Conservation (phyloP, 805 yeast species). For the Candida silvicultrix region DNA sequence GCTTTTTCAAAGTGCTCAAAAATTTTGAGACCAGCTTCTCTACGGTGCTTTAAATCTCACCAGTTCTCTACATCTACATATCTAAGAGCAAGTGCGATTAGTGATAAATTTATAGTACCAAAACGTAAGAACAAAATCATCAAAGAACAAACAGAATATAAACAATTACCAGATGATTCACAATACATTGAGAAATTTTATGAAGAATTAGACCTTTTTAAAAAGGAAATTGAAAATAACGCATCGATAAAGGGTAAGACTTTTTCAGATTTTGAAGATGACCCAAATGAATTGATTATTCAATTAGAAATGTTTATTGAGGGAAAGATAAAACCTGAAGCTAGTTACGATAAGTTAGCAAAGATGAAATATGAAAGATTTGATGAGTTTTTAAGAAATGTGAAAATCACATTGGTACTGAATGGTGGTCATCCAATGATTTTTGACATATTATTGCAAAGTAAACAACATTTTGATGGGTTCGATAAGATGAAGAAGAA, state of each 20-base stretch:
- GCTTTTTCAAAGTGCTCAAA: too few species aligned
- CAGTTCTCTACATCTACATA: neutral
- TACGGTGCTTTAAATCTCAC: neutral
- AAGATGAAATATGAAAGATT: constrained; percentile 20
- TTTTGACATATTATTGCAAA: constrained; percentile 40
- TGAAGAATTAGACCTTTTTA: constrained; percentile 31
- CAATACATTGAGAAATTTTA: constrained; percentile 45
- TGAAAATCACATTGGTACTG: constrained; percentile 35
- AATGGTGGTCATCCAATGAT: constrained; percentile 57
- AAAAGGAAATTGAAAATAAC: constrained; percentile 21
- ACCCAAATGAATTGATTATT: constrained; percentile 32
- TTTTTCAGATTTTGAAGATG: constrained; percentile 32
- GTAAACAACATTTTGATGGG: neutral
- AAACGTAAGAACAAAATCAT: constrained; percentile 10
- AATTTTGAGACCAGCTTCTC: neutral
- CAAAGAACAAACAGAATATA: constrained; percentile 27
- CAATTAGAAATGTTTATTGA: constrained; percentile 33
- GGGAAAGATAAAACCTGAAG: constrained; percentile 19
- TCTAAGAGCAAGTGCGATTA: neutral
- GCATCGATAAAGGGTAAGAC: constrained; percentile 15
- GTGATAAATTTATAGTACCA: neutral
- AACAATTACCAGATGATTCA: constrained; percentile 48
- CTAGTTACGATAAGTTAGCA: neutral
- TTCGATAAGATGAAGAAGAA: neutral
- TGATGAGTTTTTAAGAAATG: constrained; percentile 32